These are phyloP conservation scores for Solanum infundibuliforme DNA, from an alignment of 257 asterid genomes.

Conservation along the genomic window DNA sequence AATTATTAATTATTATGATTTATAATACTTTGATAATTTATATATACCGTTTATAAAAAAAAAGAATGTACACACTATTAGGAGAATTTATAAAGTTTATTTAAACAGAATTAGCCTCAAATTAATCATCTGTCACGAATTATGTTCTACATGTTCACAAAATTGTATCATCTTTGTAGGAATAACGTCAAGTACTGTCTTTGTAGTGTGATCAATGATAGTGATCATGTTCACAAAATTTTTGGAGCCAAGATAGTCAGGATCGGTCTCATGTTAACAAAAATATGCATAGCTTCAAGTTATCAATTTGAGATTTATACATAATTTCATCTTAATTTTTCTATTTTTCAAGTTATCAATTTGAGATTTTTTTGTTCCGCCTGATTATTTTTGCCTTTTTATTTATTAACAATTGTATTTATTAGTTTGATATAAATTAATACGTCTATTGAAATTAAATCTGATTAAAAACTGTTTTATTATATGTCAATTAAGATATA, in stretches of 20 bases:
- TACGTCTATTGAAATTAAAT: not conserved
- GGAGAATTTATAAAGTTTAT: too few species aligned
- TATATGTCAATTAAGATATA: not conserved
- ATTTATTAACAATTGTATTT: not conserved
- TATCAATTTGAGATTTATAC: not conserved
- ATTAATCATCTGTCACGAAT: not conserved
- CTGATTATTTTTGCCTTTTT: not conserved
- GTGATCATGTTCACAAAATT: not conserved
- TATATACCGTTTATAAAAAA: too few species aligned
- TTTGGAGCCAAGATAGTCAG: not conserved
- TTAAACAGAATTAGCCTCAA: too few species aligned
- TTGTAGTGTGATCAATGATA: too few species aligned
- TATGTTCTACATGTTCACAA: not conserved
- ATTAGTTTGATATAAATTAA: not conserved
- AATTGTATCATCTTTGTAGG: too few species aligned
- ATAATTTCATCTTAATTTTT: not conserved
- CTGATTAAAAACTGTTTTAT: not conserved
- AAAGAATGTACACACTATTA: too few species aligned
- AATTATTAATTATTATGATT: too few species aligned
- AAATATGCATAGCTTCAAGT: too few species aligned
- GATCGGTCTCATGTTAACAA: too few species aligned
- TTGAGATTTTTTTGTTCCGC: not conserved
- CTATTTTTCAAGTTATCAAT: not conserved
- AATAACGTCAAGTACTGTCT: not conserved
- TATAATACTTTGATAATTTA: too few species aligned